Evolutionary conservation across 306 rosid genomes (phyloP).

Genomic region (Citrullus mucosospermus): DNA sequence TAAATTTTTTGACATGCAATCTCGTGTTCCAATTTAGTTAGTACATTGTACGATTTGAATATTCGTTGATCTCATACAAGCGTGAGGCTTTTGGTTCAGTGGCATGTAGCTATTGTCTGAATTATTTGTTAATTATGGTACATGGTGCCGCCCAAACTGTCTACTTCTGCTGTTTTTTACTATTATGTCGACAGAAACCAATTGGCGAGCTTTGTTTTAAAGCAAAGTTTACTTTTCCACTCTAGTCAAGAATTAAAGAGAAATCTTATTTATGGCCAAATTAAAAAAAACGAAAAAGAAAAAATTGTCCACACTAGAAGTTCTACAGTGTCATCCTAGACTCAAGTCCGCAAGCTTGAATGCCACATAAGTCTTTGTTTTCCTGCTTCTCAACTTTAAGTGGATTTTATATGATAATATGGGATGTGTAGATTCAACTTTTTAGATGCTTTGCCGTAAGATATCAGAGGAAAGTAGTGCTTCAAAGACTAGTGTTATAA

Average conservation of each 20-base stretch:
- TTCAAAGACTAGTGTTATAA: neutral
- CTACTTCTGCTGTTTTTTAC: neutral
- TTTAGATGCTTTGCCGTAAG: neutral
- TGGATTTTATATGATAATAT: neutral
- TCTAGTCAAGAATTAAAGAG: neutral
- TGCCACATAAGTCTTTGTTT: neutral
- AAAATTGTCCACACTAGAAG: neutral
- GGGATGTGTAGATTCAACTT: neutral
- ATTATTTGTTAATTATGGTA: neutral
- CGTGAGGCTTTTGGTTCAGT: neutral
- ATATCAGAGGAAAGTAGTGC: neutral
- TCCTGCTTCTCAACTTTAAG: neutral
- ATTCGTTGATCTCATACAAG: neutral
- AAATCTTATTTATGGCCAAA: neutral
- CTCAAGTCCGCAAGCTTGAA: neutral
- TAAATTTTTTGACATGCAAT: slow-evolving; percentile 28
- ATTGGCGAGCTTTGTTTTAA: neutral
- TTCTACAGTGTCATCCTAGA: neutral
- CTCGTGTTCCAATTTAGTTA: neutral
- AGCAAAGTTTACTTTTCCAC: neutral
- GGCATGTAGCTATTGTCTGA: neutral
- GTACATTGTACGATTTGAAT: neutral
- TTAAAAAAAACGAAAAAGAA: neutral
- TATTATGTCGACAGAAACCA: neutral
- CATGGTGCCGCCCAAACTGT: neutral